Base-by-base conservation (phyloP, 768 basidiomycete species). In the Calocybe indica region DNA sequence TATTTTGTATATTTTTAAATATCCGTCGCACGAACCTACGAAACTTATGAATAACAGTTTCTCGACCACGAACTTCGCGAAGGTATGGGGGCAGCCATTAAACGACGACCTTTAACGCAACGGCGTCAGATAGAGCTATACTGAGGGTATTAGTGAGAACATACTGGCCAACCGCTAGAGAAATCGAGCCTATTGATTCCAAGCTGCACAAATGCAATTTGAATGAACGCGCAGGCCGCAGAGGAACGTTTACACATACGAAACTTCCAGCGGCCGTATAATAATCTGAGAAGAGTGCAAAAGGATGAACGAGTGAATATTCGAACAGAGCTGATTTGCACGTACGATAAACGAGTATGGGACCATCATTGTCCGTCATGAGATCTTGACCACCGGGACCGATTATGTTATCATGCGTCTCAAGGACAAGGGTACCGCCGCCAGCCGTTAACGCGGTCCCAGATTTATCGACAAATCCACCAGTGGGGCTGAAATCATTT, bases 331-430 rank as follows among this genome's bases (percentile, higher is more conserved):
- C 30, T 46, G 0, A 37, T 51, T 5, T 15, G 7, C 6, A 62
- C 76, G 55, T 52, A 77, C 76, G 75, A 55, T 79, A 78, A 14
- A 77, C 64, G n/a, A 79, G 56, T 45, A 78, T 67, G 7, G 67
- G 60, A 6, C 72, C 77, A 53, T 76, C 75, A 2, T 22, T 50
- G 52, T 79, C 78, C 6, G 55, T 55, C 60, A 71, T 60, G 6
- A 79, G 40, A 51, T 77, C 75, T 58, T 79, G 76, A 9, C 79
- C 78, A 38, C 80, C 80, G 43, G 80, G 79, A 0, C 79, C 78
- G 45, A 69, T 45, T 29, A 77, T 70, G 32, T 53, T 61, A 37
- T 66, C 76, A 50, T 78, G 74, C 37, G 63, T 64, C 6, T 58
- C 67, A 7, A 79, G 63, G 22, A 79, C 72, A 36, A 76, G 66